Evolutionary conservation across 2,329 filamentous ascomycete genomes (phyloP).

Genomic region (Aspergillus ibericus): DNA sequence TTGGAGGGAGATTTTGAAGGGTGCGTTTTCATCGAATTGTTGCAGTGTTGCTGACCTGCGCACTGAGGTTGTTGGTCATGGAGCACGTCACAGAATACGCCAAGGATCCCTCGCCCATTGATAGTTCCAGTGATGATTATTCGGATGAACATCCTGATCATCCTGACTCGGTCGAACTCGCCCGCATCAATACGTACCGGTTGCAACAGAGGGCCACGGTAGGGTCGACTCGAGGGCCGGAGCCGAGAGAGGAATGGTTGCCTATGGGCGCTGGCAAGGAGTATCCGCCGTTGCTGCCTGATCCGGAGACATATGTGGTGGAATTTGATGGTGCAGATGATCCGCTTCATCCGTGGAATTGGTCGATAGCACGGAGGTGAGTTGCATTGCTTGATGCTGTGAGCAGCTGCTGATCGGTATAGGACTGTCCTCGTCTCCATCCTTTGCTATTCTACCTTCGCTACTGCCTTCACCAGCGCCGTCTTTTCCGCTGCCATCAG

Average conservation of each 20-base stretch:
- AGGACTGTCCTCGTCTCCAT: slow-evolving; percentile 25
- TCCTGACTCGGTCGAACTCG: slow-evolving; percentile 20
- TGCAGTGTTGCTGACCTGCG: too few species aligned
- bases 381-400: background rate
- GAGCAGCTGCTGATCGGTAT: background rate
- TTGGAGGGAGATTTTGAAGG: background rate
- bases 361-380: slow-evolving; percentile 48
- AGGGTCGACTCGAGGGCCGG: slow-evolving; percentile 20
- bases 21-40: background rate
- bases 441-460: slow-evolving; percentile 50
- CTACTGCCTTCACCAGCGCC: slow-evolving; percentile 55
- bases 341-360: slow-evolving; percentile 55
- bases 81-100: background rate
- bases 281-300: slow-evolving; percentile 52
- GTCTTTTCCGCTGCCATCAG: slow-evolving; percentile 68
- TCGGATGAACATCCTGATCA: slow-evolving; percentile 10
- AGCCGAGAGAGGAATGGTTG: slow-evolving; percentile 23
- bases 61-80: background rate
- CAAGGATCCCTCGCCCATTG: background rate
- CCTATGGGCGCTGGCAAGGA: slow-evolving; percentile 45
- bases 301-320: slow-evolving; percentile 55
- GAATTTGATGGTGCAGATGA: slow-evolving; percentile 57
- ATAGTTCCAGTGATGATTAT: slow-evolving; percentile 2
- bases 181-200: slow-evolving; percentile 24
- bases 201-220: slow-evolving; percentile 24